Percentiles rank a stretch among this genome's conserved stretches.
Conservation (phyloP, 768 basidiomycete genomes). For the Collybiopsis confluens region DNA sequence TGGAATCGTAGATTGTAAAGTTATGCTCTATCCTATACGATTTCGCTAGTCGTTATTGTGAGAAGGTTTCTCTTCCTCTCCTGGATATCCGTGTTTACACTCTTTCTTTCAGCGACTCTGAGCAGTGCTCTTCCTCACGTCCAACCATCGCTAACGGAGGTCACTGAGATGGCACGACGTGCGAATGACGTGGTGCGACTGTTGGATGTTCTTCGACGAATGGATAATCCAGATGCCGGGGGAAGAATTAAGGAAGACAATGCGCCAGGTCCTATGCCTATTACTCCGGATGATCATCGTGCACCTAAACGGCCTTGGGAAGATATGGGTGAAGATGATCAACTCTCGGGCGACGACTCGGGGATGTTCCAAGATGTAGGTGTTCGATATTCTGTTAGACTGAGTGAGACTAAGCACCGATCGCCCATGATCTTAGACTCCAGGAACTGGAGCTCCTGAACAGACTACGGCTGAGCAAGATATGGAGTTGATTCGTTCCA, state of each 20-base stretch:
- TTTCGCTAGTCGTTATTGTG: slow-evolving; percentile 70
- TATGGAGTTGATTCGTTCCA: slow-evolving; percentile 81
- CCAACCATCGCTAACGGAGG: slow-evolving; percentile 52
- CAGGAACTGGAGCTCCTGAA: not conserved
- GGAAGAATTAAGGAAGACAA: slow-evolving; percentile 28
- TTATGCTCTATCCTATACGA: slow-evolving; percentile 58
- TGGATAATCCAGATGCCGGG: slow-evolving; percentile 30
- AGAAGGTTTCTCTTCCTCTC: slow-evolving; percentile 14
- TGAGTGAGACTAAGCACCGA: too few relatives aligned
- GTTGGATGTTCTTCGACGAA: slow-evolving; percentile 54
- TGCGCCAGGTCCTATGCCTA: slow-evolving; percentile 12
- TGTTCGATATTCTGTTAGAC: too few relatives aligned
- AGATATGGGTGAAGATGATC: slow-evolving; percentile 53
- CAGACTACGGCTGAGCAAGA: slow-evolving; percentile 75
- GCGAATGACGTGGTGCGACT: slow-evolving; percentile 66
- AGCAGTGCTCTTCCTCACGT: slow-evolving; percentile 43
- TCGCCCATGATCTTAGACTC: slow-evolving; percentile 12
- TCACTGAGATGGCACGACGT: slow-evolving; percentile 65
- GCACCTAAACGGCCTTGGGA: slow-evolving; percentile 81
- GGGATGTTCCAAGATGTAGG: slow-evolving; percentile 30
- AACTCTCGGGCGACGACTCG: slow-evolving; percentile 18
- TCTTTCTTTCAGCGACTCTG: slow-evolving; percentile 29
- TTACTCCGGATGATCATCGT: slow-evolving; percentile 46
- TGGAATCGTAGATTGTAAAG: slow-evolving; percentile 43
- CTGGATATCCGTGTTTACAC: not conserved